Evolutionary conservation across 2,329 filamentous ascomycete genomes (phyloP), one percentile per base, ranked within the genome.

Genomic region (Coniochaeta prunicola): DNA sequence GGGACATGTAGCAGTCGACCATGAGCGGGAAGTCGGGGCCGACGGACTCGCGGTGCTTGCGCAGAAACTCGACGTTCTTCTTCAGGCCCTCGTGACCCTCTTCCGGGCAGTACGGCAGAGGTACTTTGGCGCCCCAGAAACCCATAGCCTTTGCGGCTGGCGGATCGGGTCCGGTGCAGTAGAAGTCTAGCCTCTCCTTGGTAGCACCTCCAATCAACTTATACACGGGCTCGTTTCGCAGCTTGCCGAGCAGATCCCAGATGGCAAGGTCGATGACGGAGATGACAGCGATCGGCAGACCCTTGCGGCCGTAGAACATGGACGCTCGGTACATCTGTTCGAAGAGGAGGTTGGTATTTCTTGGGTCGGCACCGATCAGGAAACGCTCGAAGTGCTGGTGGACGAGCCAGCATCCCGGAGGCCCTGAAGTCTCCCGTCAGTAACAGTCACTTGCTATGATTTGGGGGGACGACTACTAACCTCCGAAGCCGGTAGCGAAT

Each of bases 221-320:
- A 79, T 96, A 97, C 45, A 97, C 92, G 12, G 92, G 92, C 76
- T 97, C 92, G 65, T 91, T 90, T 64, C 92, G 85, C 62, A 97
- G 83, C 79, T 97, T 96, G 64, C 92, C 92, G 5, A 96, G 77
- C 45, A 97, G 80, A 77, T 97, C 92, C 92, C 92, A 97, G 42
- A 97, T 75, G 4, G 92, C 92, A 48, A 97, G 82, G 69, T 97
- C 92, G 68, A 97, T 94, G 64, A 96, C 92, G 1, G 91, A 96
- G 69, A 97, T 97, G 68, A 96, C 88, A 57, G 92, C 92, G 12
- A 93, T 84, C 1, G 92, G 89, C 1, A 97, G 84, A 53, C 92
- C 92, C 74, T 97, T 97, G 65, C 92, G 88, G 62, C 92, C 92
- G 70, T 97, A 97, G 79, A 96, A 97, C 90, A 96, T 96, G 65